Conservation (phyloP, 2,329 filamentous ascomycete species). For the Tolypocladium pustulatum region DNA sequence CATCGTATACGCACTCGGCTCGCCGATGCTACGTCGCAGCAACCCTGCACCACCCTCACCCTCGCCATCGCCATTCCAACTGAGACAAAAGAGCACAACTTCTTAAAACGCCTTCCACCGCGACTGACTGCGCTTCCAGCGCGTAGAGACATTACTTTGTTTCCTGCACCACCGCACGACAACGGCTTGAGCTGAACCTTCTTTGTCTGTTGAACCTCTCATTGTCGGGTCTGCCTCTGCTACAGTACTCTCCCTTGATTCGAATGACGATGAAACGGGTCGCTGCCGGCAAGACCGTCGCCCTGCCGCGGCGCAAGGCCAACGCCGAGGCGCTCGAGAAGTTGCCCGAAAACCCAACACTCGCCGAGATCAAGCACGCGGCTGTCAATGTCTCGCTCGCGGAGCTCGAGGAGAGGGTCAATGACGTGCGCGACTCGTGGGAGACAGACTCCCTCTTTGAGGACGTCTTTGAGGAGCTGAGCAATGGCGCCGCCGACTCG, state of each 20-base stretch:
- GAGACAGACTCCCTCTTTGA: constrained; percentile 55
- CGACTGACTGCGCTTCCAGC: not conserved
- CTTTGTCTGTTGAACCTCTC: not conserved
- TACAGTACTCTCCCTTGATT: not conserved
- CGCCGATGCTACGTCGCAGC: not conserved
- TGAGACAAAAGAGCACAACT: not conserved
- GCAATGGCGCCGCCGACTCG: constrained; percentile 36
- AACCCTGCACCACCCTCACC: not conserved
- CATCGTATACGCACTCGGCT: not conserved
- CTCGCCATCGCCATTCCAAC: not conserved
- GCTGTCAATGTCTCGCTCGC: constrained; percentile 24
- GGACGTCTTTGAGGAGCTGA: constrained; percentile 48
- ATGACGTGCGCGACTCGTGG: constrained; percentile 45
- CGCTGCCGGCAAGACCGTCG: constrained; percentile 17
- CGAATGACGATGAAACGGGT: constrained; percentile 9
- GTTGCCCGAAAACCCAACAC: constrained; percentile 21
- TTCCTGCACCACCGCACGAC: not conserved
- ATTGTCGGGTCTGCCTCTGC: not conserved
- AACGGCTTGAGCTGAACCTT: not conserved
- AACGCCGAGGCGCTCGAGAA: constrained; percentile 25
- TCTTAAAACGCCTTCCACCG: not conserved
- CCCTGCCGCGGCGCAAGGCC: constrained; percentile 20
- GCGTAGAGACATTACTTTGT: not conserved
- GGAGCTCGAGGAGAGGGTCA: constrained; percentile 41
- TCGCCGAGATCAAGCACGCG: constrained; percentile 24